Evolutionary conservation across 2,329 filamentous ascomycete genomes (phyloP).

Genomic region (Tolypocladium endophyticum): DNA sequence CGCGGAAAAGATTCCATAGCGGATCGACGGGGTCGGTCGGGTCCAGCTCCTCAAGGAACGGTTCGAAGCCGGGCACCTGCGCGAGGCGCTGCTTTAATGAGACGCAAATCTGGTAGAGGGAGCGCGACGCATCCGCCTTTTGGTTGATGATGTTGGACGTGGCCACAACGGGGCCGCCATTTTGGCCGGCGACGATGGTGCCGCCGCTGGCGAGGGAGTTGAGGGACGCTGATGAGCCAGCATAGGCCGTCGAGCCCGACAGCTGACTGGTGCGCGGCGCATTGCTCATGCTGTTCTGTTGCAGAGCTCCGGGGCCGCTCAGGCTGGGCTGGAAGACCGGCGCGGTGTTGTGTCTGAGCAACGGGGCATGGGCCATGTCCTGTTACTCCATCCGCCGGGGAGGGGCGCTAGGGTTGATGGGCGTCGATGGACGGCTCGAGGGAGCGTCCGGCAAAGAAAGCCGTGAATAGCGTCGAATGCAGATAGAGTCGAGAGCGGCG

Average conservation of each 20-base stretch:
- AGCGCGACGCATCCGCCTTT: constrained; percentile 81
- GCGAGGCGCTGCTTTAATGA: constrained; percentile 71
- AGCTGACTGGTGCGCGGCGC: constrained; percentile 50
- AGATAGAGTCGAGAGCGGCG: neutral
- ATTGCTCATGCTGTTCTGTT: constrained; percentile 38
- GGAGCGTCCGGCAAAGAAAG: neutral
- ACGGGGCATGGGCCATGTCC: constrained; percentile 49
- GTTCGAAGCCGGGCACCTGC: constrained; percentile 74
- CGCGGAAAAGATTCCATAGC: constrained; percentile 77
- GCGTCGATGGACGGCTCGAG: neutral
- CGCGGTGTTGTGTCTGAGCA: constrained; percentile 48
- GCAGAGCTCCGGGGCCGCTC: constrained; percentile 33
- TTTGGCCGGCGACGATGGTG: constrained; percentile 31
- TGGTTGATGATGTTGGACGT: constrained; percentile 96
- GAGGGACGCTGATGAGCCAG: constrained; percentile 42
- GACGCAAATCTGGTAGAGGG: constrained; percentile 91
- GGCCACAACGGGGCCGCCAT: constrained; percentile 56
- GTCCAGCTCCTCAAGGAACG: constrained; percentile 62
- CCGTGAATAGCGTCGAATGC: neutral
- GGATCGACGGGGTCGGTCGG: constrained; percentile 72
- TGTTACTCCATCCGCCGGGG: constrained; percentile 30
- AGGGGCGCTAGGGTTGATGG: neutral
- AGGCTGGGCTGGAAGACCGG: constrained; percentile 40
- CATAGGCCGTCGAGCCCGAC: constrained; percentile 48
- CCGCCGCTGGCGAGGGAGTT: constrained; percentile 34